Evolutionary conservation across 2,329 filamentous ascomycete genomes (phyloP).

Genomic region (Diaporthe vexans): DNA sequence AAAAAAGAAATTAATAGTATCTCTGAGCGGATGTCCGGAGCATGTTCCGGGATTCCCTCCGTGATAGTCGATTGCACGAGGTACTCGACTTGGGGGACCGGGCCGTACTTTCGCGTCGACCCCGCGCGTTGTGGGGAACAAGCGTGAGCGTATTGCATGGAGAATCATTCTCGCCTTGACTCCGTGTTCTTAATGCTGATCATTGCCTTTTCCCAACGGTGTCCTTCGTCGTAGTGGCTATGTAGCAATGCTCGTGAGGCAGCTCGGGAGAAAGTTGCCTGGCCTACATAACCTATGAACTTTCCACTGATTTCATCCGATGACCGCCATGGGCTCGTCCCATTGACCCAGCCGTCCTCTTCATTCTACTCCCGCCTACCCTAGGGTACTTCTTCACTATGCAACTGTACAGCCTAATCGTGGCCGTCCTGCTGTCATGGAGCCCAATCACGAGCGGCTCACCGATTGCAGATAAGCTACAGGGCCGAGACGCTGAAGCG

Average conservation of each 20-base stretch:
- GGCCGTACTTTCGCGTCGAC: neutral
- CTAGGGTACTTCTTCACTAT: neutral
- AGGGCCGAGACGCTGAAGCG: neutral
- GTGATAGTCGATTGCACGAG: neutral
- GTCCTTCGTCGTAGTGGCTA: no score
- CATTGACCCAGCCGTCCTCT: no score
- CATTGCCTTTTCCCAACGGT: neutral
- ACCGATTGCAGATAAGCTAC: neutral
- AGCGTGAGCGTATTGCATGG: neutral
- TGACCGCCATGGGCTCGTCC: neutral
- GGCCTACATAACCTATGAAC: neutral
- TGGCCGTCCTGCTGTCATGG: neutral
- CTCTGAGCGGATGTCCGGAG: neutral
- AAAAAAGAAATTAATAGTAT: no score
- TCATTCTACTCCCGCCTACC: no score
- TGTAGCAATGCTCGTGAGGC: neutral
- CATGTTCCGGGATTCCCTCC: slow-evolving; percentile 3
- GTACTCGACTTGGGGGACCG: neutral
- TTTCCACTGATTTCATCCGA: no score
- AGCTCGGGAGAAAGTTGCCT: neutral
- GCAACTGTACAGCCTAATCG: neutral
- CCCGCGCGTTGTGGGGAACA: slow-evolving; percentile 3
- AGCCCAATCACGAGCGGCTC: neutral
- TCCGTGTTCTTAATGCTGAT: neutral
- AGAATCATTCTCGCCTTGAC: neutral